These are phyloP conservation scores for Scheffersomyces stipitis DNA, from an alignment of 805 yeast genomes.

Conservation along the genomic window DNA sequence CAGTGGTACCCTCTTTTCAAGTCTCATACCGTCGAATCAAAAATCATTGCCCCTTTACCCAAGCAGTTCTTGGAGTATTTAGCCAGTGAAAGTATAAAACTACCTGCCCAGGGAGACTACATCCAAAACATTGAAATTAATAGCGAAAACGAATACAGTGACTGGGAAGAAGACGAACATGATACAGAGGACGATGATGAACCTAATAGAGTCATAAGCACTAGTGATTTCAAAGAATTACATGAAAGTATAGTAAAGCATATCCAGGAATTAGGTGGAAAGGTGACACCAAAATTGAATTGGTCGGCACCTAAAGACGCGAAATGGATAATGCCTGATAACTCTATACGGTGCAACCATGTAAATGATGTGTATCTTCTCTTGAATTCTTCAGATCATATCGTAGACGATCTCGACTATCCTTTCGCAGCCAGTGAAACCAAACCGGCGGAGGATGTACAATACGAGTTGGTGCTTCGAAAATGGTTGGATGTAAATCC, in stretches of 20 bases:
- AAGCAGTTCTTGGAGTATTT: slow-evolving; percentile 33
- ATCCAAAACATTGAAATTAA: slow-evolving; percentile 33
- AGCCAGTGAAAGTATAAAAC: slow-evolving; percentile 62
- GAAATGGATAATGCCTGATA: slow-evolving; percentile 82
- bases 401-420: slow-evolving; percentile 77
- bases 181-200: slow-evolving; percentile 5
- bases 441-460: slow-evolving; percentile 18
- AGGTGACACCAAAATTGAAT: slow-evolving; percentile 84
- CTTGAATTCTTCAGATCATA: slow-evolving; percentile 83
- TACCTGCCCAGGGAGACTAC: slow-evolving; percentile 48
- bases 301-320: slow-evolving; percentile 99
- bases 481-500: slow-evolving; percentile 87
- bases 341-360: slow-evolving; percentile 67
- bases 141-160: slow-evolving; percentile 69
- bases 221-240: slow-evolving; percentile 52
- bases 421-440: slow-evolving; percentile 50
- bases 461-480: slow-evolving; percentile 69
- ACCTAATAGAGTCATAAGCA: slow-evolving; percentile 13
- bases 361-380: slow-evolving; percentile 78
- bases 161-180: slow-evolving; percentile 58
- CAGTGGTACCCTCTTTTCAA: slow-evolving; percentile 31
- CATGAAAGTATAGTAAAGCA: slow-evolving; percentile 51
- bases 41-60: slow-evolving; percentile 34
- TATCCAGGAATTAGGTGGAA: slow-evolving; percentile 49
- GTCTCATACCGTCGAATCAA: slow-evolving; percentile 18